A percentile compares a stretch with the other conserved stretches of the same genome.
Evolutionary conservation across 257 asterid genomes (phyloP).

Genomic region (Fraxinus quadrangulata): DNA sequence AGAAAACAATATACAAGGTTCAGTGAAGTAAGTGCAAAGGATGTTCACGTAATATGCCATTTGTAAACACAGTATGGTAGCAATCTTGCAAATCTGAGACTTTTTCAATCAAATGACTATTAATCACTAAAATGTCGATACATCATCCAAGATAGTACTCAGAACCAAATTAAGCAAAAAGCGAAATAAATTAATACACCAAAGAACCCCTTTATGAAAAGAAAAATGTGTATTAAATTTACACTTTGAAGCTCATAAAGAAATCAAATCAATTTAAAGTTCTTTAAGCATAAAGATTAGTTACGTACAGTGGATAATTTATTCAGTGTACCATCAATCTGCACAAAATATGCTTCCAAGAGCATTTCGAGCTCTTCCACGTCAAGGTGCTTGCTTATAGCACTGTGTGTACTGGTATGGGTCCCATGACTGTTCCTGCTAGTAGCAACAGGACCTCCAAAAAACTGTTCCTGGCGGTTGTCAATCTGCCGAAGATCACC

Average conservation of each 20-base stretch:
- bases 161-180: neutral
- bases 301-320: slow-evolving; percentile 80
- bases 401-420: slow-evolving; percentile 61
- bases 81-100: neutral
- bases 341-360: slow-evolving; percentile 93
- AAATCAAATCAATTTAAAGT: neutral
- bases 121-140: neutral
- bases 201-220: slow-evolving; percentile 2
- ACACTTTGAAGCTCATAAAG: neutral
- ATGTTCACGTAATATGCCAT: neutral
- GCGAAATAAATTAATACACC: neutral
- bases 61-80: neutral
- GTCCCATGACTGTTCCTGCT: slow-evolving; percentile 84
- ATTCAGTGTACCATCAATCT: slow-evolving; percentile 86
- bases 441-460: slow-evolving; percentile 52
- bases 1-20: neutral
- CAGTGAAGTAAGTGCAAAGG: neutral
- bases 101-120: neutral
- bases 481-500: slow-evolving; percentile 44
- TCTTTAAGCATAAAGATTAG: slow-evolving; percentile 15
- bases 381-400: slow-evolving; percentile 76
- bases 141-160: neutral
- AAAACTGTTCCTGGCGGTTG: slow-evolving; percentile 44
- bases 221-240: neutral
- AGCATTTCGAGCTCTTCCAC: slow-evolving; percentile 99